Base-by-base conservation (phyloP, 2,329 filamentous ascomycete species). In the Colletotrichum zoysiae region DNA sequence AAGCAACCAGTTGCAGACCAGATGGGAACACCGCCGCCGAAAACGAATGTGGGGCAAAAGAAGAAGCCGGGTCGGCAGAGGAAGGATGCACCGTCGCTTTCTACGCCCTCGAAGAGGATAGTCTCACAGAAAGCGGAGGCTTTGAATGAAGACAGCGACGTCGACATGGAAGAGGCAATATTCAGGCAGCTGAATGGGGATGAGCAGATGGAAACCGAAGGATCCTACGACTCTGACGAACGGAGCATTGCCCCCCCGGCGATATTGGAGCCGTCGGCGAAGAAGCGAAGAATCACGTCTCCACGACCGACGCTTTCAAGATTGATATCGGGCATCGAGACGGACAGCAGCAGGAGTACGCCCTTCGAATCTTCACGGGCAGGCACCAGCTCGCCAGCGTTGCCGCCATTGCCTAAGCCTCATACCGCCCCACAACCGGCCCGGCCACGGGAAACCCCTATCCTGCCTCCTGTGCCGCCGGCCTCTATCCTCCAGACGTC, bases 21-120 rank as follows among this genome's bases (percentile, higher is more conserved):
- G 7, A 14, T 51, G 4, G 57, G 23, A 16, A 64, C 48, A n/a
- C 33, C 57, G 42, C 42, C 53, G 20, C 50, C 50, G 26, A 26
- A 30, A 12, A 76, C 76, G 44, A 73, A 76, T 4, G 77, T 78
- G 50, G 73, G 74, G 62, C 77, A 69, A 73, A 74, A 38, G 72
- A 74, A 40, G 72, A 76, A 48, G 30, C 51, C 20, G 0, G 64
- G 73, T 1, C 74, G 75, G 23, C 77, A 77, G 4, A 80, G 77
- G 70, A 78, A 75, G 60, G 77, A 78, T 6, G 62, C 44, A 9
- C 65, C 65, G 3, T 80, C 83, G 76, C 73, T 83, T 1, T 79
- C 78, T 3, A 82, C 79, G 1, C 82, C 82, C 2, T 75, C 78
- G 1, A 83, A 84, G 74, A 73, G 73, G 1, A 76, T 75, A 8